Evolutionary conservation across 805 yeast genomes (phyloP).

Genomic region (Vanderwaltozyma yarrowii): DNA sequence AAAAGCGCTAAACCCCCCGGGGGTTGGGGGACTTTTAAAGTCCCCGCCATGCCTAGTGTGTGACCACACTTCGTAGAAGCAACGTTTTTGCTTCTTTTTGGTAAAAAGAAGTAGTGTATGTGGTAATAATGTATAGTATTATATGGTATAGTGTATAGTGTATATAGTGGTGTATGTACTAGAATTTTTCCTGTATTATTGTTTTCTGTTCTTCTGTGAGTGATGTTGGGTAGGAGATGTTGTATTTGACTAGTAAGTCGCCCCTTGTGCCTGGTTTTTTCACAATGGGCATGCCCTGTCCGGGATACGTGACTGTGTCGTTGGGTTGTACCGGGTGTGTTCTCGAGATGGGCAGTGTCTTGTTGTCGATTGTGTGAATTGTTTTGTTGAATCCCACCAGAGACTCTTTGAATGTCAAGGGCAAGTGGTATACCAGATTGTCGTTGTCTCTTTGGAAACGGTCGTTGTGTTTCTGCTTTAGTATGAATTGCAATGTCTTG

Average conservation of each 20-base stretch:
- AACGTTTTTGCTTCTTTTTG: too few relatives aligned
- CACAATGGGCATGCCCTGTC: slow-evolving; percentile 87
- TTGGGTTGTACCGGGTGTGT: slow-evolving; percentile 77
- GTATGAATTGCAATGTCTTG: slow-evolving; percentile 81
- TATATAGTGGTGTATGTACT: too few relatives aligned
- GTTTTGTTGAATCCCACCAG: slow-evolving; percentile 74
- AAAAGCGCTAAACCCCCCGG: too few relatives aligned
- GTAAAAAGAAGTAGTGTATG: too few relatives aligned
- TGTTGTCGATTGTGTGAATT: slow-evolving; percentile 76
- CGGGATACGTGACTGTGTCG: slow-evolving; percentile 68
- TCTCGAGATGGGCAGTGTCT: slow-evolving; percentile 66
- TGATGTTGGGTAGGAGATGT: slow-evolving; percentile 75
- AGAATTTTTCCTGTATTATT: slow-evolving; percentile 37
- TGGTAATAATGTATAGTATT: too few relatives aligned
- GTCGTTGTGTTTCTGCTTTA: slow-evolving; percentile 81
- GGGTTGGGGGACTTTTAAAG: too few relatives aligned
- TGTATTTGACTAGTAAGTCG: slow-evolving; percentile 64
- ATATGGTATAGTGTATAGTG: too few relatives aligned
- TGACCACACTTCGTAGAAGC: too few relatives aligned
- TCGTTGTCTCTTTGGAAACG: slow-evolving; percentile 71
- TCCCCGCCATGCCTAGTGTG: too few relatives aligned
- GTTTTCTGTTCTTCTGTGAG: slow-evolving; percentile 64
- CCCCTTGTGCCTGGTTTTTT: slow-evolving; percentile 76
- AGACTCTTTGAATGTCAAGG: slow-evolving; percentile 76
- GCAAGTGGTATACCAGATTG: slow-evolving; percentile 57